Conservation (phyloP, 2,329 filamentous ascomycete species). For the Penicillium sp. region DNA sequence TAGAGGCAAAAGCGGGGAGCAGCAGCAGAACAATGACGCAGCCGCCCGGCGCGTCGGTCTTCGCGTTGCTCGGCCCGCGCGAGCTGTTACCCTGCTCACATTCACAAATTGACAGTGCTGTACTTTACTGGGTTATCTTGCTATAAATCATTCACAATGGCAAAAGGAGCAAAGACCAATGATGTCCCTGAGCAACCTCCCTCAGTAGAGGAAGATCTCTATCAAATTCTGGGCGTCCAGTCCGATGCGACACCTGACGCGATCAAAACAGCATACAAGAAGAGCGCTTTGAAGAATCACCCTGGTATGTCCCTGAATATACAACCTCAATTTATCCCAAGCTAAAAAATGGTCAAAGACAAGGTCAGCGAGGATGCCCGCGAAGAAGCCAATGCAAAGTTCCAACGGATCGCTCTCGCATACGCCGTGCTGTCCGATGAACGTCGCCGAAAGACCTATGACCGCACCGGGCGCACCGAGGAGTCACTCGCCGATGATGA, state of each 20-base stretch:
- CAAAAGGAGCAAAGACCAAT: constrained; percentile 13
- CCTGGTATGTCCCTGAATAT: constrained; percentile 55
- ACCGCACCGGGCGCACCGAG: constrained; percentile 81
- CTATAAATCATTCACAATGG: constrained; percentile 10
- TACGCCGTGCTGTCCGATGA: constrained; percentile 88
- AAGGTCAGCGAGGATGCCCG: constrained; percentile 68
- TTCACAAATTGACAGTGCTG: not conserved
- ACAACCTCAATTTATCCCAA: not conserved
- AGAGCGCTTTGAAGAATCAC: constrained; percentile 80
- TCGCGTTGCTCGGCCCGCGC: constrained; percentile 19
- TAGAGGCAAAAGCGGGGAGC: constrained; percentile 15
- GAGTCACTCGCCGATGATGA: constrained; percentile 68
- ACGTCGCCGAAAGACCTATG: constrained; percentile 75
- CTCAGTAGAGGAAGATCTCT: constrained; percentile 52
- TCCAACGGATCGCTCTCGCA: constrained; percentile 88
- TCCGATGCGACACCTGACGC: constrained; percentile 69
- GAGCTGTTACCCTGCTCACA: not conserved
- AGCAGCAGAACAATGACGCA: constrained; percentile 27
- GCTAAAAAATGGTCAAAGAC: constrained; percentile 50
- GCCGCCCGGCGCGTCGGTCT: constrained; percentile 22
- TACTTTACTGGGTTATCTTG: not conserved
- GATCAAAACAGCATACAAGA: constrained; percentile 87
- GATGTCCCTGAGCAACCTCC: constrained; percentile 40
- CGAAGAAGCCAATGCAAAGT: constrained; percentile 68
- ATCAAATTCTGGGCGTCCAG: constrained; percentile 69